Percentiles rank a stretch among this genome's conserved stretches.
Evolutionary conservation across 2,329 filamentous ascomycete genomes (phyloP).

Genomic region (Phoma sp.): DNA sequence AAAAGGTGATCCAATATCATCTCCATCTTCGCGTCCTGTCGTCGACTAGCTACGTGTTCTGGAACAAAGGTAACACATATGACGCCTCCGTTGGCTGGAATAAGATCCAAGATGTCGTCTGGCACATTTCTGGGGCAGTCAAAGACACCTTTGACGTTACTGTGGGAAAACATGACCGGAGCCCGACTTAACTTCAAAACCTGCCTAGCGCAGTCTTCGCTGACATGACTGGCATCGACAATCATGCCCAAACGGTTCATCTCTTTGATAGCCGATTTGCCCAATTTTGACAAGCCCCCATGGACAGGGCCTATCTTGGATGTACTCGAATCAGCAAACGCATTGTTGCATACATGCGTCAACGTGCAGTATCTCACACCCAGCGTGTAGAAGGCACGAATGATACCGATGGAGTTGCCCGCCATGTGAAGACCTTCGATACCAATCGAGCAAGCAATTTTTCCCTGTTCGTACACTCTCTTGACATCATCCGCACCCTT

Average conservation of each 20-base stretch:
- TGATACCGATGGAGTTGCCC: constrained; percentile 75
- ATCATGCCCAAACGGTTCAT: constrained; percentile 95
- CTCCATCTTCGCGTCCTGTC: constrained; percentile 63
- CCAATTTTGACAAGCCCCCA: constrained; percentile 71
- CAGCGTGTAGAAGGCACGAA: constrained; percentile 74
- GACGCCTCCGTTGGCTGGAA: constrained; percentile 72
- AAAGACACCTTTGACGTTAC: constrained; percentile 75
- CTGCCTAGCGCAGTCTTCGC: constrained; percentile 80
- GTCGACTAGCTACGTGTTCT: constrained; percentile 66
- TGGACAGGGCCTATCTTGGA: constrained; percentile 32
- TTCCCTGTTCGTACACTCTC: not conserved
- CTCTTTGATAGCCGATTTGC: constrained; percentile 72
- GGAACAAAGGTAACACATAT: constrained; percentile 91
- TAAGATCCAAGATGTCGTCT: constrained; percentile 76
- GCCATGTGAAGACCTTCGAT: constrained; percentile 80
- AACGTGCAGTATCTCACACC: constrained; percentile 86
- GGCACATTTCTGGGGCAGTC: constrained; percentile 88
- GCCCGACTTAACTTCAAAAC: constrained; percentile 60
- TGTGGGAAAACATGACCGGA: constrained; percentile 14
- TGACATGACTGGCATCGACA: constrained; percentile 81
- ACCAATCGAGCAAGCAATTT: constrained; percentile 6
- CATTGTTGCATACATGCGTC: constrained; percentile 91
- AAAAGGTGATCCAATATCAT: constrained; percentile 75
- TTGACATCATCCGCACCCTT: not conserved
- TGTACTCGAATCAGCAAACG: constrained; percentile 69